These are phyloP conservation scores for Suillus fuscotomentosus DNA, from an alignment of 768 basidiomycete genomes.

Conservation along the genomic window DNA sequence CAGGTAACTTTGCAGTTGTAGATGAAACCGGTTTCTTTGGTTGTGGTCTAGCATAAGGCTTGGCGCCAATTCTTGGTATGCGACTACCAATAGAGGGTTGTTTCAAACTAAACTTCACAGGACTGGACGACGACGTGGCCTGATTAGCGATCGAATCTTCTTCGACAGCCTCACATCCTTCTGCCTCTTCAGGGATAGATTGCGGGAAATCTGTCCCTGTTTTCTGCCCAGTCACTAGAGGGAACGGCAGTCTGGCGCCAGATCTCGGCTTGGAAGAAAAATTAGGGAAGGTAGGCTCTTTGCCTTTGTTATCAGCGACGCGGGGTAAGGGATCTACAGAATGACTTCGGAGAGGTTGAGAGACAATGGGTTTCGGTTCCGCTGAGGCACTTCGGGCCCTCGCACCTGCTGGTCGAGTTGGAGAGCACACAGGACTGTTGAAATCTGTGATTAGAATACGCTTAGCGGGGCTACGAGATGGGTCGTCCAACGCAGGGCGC, in stretches of 20 bases:
- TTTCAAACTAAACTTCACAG: constrained; percentile 45
- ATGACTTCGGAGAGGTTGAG: constrained; percentile 21
- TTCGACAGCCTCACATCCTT: constrained; percentile 8
- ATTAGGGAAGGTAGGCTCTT: constrained; percentile 22
- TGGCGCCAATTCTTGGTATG: constrained; percentile 59
- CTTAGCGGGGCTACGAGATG: constrained; percentile 34
- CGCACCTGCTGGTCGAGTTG: constrained; percentile 14
- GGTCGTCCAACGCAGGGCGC: constrained; percentile 39
- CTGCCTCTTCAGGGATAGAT: constrained; percentile 34
- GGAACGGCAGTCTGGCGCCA: constrained; percentile 25
- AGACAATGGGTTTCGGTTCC: constrained; percentile 28
- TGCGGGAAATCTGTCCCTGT: constrained; percentile 17
- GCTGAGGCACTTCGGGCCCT: constrained; percentile 34
- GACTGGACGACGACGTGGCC: constrained; percentile 20
- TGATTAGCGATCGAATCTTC: constrained; percentile 14
- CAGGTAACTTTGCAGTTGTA: not conserved
- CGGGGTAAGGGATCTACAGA: constrained; percentile 28
- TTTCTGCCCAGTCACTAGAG: constrained; percentile 24
- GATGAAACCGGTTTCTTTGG: constrained; percentile 2
- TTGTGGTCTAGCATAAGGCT: constrained; percentile 53
- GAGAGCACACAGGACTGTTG: constrained; percentile 29
- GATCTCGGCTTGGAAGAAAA: constrained; percentile 9
- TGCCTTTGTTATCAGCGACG: constrained; percentile 11
- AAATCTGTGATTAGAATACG: constrained; percentile 29
- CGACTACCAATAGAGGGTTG: constrained; percentile 48